Evolutionary conservation across 2,329 filamentous ascomycete species (phyloP).

Genomic region (Rhynchosporium agropyri): DNA sequence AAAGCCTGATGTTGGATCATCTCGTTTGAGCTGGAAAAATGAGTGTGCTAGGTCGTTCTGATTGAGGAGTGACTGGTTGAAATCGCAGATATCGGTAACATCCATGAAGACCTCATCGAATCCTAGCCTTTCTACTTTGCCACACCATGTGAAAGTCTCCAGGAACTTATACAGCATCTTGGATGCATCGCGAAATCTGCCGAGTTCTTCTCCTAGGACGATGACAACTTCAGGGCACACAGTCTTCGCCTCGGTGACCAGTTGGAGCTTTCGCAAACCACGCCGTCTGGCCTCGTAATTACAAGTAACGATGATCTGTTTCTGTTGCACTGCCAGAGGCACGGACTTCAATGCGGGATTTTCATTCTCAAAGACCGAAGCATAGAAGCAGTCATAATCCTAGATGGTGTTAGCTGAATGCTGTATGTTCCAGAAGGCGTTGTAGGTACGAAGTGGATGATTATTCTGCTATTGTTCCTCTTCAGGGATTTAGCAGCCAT

Average conservation of each 20-base stretch:
- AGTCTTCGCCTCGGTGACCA: slow-evolving; percentile 78
- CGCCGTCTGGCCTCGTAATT: slow-evolving; percentile 85
- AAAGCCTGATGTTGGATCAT: slow-evolving; percentile 81
- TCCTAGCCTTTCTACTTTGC: slow-evolving; percentile 77
- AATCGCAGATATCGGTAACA: slow-evolving; percentile 82
- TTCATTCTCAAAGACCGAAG: slow-evolving; percentile 79
- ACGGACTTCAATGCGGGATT: slow-evolving; percentile 71
- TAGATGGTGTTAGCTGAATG: slow-evolving; percentile 40
- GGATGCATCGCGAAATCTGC: slow-evolving; percentile 81
- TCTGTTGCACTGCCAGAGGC: slow-evolving; percentile 57
- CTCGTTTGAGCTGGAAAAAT: slow-evolving; percentile 76
- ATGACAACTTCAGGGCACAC: slow-evolving; percentile 84
- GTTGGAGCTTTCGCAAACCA: slow-evolving; percentile 81
- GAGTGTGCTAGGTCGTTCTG: slow-evolving; percentile 62
- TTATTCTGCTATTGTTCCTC: slow-evolving; percentile 29
- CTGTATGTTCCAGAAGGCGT: slow-evolving; percentile 6
- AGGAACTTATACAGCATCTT: slow-evolving; percentile 79
- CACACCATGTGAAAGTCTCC: slow-evolving; percentile 74
- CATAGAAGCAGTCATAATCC: slow-evolving; percentile 94
- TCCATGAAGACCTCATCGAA: slow-evolving; percentile 81
- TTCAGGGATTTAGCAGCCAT: slow-evolving; percentile 24
- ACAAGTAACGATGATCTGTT: slow-evolving; percentile 78
- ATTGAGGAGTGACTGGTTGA: slow-evolving; percentile 76
- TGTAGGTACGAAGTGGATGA: slow-evolving; percentile 63
- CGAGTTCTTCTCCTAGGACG: slow-evolving; percentile 83